Conservation (phyloP, 768 basidiomycete genomes). For the Tricholoma hemisulphureum region DNA sequence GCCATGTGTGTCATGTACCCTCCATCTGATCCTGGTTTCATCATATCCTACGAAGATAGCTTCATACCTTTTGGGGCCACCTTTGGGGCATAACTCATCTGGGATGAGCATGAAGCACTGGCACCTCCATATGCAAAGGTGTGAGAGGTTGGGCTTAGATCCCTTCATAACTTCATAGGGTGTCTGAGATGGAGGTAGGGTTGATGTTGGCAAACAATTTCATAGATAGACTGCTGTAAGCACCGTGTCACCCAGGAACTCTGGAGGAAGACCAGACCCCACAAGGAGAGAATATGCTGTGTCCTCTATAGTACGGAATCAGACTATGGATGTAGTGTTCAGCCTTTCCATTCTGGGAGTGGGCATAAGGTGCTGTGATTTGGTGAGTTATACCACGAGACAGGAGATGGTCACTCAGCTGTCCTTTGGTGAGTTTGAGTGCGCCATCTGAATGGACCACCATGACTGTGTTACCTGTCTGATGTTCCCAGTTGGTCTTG, state of each 20-base stretch:
- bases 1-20: too few species aligned
- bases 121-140: neutral
- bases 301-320: neutral
- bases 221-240: neutral
- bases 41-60: neutral
- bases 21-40: neutral
- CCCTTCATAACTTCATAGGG: conserved; percentile 1
- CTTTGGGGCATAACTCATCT: neutral
- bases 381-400: too few species aligned
- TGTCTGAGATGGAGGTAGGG: neutral
- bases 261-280: neutral
- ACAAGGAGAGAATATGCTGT: neutral
- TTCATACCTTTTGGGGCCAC: neutral
- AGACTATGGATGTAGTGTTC: neutral
- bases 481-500: too few species aligned
- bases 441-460: too few species aligned
- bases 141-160: neutral
- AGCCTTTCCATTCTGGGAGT: conserved; percentile 2
- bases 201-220: neutral
- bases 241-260: neutral
- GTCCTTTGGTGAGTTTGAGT: too few species aligned
- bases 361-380: too few species aligned
- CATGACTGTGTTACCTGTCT: too few species aligned
- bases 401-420: too few species aligned
- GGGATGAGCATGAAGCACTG: conserved; percentile 5